phyloP scores from a whole-genome alignment of 495 filamentous ascomycete genomes.

The Parathielavia hyrcaniae region DNA sequence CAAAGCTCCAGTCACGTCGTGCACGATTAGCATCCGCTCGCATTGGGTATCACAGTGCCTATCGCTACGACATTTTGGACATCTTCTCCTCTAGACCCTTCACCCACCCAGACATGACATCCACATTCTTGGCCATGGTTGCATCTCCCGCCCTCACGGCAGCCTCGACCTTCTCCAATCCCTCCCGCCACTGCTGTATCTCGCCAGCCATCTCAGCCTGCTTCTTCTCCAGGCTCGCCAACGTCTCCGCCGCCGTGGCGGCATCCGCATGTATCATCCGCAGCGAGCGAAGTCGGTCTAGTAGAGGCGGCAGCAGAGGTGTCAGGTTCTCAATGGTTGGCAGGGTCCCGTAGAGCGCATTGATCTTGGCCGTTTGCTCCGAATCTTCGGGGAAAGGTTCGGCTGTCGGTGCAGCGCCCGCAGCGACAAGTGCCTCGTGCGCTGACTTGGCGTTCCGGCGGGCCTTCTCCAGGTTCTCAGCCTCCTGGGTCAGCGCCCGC shows the following conservation, averaged over 20 bases:
- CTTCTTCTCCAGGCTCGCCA: constrained; percentile 67
- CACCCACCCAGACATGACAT: constrained; percentile 80
- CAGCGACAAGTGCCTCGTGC: constrained; percentile 51
- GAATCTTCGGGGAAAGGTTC: constrained; percentile 41
- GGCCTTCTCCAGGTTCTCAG: constrained; percentile 67
- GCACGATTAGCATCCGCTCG: not conserved
- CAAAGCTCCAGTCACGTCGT: not conserved
- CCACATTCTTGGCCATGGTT: constrained; percentile 69
- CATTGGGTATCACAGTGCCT: constrained; percentile 29
- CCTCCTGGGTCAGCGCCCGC: constrained; percentile 67
- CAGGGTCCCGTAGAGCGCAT: constrained; percentile 83
- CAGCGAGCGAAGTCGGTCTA: constrained; percentile 79
- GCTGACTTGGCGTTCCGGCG: constrained; percentile 65
- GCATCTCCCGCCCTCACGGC: constrained; percentile 62
- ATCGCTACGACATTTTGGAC: constrained; percentile 43
- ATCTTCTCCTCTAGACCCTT: constrained; percentile 76
- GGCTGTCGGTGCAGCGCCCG: constrained; percentile 34
- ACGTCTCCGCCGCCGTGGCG: constrained; percentile 70
- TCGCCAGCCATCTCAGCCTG: constrained; percentile 80
- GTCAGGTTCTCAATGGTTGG: constrained; percentile 82
- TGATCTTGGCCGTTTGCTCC: constrained; percentile 78
- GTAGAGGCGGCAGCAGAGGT: constrained; percentile 74
- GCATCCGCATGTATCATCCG: constrained; percentile 81
- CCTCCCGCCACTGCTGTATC: constrained; percentile 79
- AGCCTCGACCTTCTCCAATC: constrained; percentile 69